Conservation (phyloP, 306 rosid species). For the Alnus glutinosa region DNA sequence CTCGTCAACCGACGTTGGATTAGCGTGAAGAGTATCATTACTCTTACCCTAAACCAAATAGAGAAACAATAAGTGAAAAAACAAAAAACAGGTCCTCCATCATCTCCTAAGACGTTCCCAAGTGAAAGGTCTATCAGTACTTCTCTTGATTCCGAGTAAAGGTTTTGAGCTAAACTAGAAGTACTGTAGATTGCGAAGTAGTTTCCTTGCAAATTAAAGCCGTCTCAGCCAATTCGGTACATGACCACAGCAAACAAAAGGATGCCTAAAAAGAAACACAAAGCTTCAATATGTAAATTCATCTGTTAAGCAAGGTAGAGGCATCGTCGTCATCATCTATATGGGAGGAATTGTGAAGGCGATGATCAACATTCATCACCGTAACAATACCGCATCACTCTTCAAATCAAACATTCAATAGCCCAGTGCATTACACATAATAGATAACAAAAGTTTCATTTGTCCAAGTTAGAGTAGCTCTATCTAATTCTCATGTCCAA, state of each 20-base stretch:
- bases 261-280: background rate
- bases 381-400: background rate
- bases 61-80: too few relatives aligned
- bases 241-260: background rate
- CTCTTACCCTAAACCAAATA: too few relatives aligned
- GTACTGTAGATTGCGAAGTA: too few relatives aligned
- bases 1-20: too few relatives aligned
- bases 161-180: too few relatives aligned
- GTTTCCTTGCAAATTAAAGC: background rate
- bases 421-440: background rate
- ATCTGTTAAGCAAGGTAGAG: background rate
- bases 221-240: background rate
- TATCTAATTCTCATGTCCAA: slow-evolving; percentile 8
- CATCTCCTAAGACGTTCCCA: too few relatives aligned
- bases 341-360: background rate
- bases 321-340: background rate
- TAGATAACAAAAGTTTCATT: background rate
- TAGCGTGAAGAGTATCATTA: too few relatives aligned
- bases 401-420: background rate
- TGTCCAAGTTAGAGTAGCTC: slow-evolving; percentile 7
- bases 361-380: background rate
- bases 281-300: background rate
- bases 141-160: too few relatives aligned
- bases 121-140: too few relatives aligned
- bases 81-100: too few relatives aligned